Base-by-base conservation (phyloP, 2,329 filamentous ascomycete genomes). In the Epichloe gansuensis region DNA sequence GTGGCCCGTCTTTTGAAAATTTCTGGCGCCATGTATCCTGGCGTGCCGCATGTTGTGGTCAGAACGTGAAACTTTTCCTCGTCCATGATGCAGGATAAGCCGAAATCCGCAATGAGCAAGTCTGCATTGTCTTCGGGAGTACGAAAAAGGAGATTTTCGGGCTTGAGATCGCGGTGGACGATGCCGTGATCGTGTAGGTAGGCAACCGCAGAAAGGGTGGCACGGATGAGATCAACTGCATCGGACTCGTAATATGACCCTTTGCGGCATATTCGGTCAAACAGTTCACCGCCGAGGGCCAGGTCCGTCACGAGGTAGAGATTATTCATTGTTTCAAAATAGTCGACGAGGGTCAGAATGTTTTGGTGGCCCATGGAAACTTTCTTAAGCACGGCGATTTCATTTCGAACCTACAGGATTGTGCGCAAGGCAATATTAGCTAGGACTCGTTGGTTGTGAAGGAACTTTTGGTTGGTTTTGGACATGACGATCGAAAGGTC, bases 311-410 rank as follows among this genome's bases (percentile, higher is more conserved):
- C 93, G 39, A 98, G 84, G 69, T 98, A 98, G 59, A 98, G 80
- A 71, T 98, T 98, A 74, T 98, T 97, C 88, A 96, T 95, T 6
- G 93, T 98, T 74, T 98, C 93, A 66, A 98, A 98, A 72, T 97
- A 98, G 74, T 98, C 93, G 62, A 97, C 93, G 54, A 98, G 78
- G 1, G 93, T 98, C 56, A 98, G 75, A 67, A 98, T 97, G 67
- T 98, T 98, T 69, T 93, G 88, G 72, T 98, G 91, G 52, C 93
- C 93, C 88, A 98, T 95, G 1, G 91, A 97, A n/a, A 98, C 91
- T 64, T 86, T 86, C 71, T 97, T 97, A 60, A 98, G 78, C 28
- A 98, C 90, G 6, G 93, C 91, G 62, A 98, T 98, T 72, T 98
- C 93, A 68, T 98, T 98, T 57, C 93, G 86, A 54, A 95, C 88